Base-by-base conservation (phyloP, 2,329 filamentous ascomycete species). In the Beauveria sp. region DNA sequence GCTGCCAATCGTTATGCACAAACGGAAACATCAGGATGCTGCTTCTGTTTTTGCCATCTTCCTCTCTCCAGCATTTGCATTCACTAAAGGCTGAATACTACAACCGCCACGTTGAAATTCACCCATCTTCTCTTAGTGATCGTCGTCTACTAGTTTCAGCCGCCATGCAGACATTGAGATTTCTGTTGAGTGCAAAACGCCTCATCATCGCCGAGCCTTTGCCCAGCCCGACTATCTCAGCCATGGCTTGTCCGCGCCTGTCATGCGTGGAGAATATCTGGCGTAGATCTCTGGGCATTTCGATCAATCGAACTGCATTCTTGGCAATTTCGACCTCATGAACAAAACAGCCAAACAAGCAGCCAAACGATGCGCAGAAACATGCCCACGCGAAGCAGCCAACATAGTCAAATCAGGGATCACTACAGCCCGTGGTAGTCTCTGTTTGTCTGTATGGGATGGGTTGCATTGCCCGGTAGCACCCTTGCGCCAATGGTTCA, bases 231-330 rank as follows among this genome's bases (percentile, higher is more conserved):
- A 50, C 30, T 22, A 49, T 58, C 45, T 50, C 43, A 58, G 55
- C 55, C 45, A 59, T 30, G 46, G 34, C 56, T 50, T 52, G 47
- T n/a, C 24, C n/a, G 20, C 34, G 47, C 18, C 26, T 38, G n/a
- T 20, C 38, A 40, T 12, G 4, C 57, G 57, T 60, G 57, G 57
- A 46, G 57, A 38, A 58, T 22, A 59, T 59, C 47, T 59, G 10
- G 49, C 49, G 52, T 50, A 22, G 49, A 60, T 60, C 57, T 52
- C 49, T 60, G 38, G 57, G 57, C 57, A 40, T 60, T 53, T 34
- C 57, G 49, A 60, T 45, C 18, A 52, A 43, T 53, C 14, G 38
- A 28, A 46, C 20, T 34, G 12, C 12, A 6, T 14, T 26, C 57
- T 60, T 60, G 57, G 57, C 57, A 46, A 38, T 47, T 10, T 26